Base-by-base conservation (phyloP, 2,329 filamentous ascomycete genomes). In the Zarea fungicola region DNA sequence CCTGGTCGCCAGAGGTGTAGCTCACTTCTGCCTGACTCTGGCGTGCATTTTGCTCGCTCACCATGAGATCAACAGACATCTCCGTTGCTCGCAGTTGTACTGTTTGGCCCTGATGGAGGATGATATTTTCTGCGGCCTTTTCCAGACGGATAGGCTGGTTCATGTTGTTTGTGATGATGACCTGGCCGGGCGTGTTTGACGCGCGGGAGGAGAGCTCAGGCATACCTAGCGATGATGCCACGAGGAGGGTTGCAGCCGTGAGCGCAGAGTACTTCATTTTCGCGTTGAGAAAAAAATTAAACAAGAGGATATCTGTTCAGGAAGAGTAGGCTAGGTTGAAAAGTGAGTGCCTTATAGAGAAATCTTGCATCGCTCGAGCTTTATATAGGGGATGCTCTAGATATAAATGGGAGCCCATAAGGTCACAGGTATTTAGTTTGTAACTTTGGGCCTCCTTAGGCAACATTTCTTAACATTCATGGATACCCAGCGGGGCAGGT, bases 191-290 rank as follows among this genome's bases (percentile, higher is more conserved):
- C 6, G 19, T 14, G 39, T 13, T 29, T 29, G 25, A 42, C 26
- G 26, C 28, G 41, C 41, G 26, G n/a, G 28, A 34, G 19, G 19
- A 43, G 19, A 34, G 19, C 29, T 18, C 41, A 32, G 41, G 41
- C 41, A 43, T 43, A 18, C 41, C 41, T 4, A 43, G 41, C 21
- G 28, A 32, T 25, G 29, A 34, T 34, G 41, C 28, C 28, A 25
- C 41, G 14, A 43, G 29, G 41, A 43, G 29, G 41, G 28, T 7
- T 23, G 11, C 19, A 34, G 41, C 19, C 19, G 29, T 21, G 28
- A 43, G 41, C 28, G 41, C 28, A 43, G 28, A 34, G 28, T 23
- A 43, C 29, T 34, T 43, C 41, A 43, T 34, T 32, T 43, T 43
- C 13, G 19, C 28, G 28, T 34, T 34, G 28, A 34, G 16, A 16